Percentiles rank a stretch among this genome's conserved stretches.
Evolutionary conservation across 2,329 filamentous ascomycete species (phyloP).

Genomic region (Cladophialophora carrionii): DNA sequence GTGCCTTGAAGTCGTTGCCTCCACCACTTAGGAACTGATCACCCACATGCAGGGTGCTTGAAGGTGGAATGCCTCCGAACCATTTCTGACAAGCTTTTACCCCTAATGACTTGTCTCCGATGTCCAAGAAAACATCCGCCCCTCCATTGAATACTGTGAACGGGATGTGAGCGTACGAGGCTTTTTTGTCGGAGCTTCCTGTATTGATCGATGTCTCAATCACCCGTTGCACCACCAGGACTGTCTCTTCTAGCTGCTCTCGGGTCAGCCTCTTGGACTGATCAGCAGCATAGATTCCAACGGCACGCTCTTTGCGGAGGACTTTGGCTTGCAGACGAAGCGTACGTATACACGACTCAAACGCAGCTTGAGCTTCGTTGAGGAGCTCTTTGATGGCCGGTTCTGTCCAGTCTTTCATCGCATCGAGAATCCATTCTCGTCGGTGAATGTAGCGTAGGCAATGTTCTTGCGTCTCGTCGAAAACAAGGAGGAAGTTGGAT

Average conservation of each 20-base stretch:
- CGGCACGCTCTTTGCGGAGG: conserved; percentile 84
- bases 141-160: conserved; percentile 99
- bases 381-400: conserved; percentile 77
- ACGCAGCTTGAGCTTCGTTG: conserved; percentile 81
- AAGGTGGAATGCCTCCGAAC: conserved; percentile 64
- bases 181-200: conserved; percentile 37
- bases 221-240: conserved; percentile 89
- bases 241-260: conserved; percentile 92
- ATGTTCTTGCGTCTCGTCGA: conserved; percentile 65
- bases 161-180: conserved; percentile 58
- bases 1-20: conserved; percentile 95
- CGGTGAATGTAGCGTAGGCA: conserved; percentile 67
- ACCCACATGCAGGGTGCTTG: conserved; percentile 88
- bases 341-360: conserved; percentile 77
- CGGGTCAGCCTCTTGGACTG: conserved; percentile 70
- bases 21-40: conserved; percentile 95
- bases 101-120: conserved; percentile 96
- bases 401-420: conserved; percentile 57
- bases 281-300: conserved; percentile 71
- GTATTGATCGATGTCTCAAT: conserved; percentile 73
- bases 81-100: conserved; percentile 90
- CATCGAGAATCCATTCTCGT: conserved; percentile 63
- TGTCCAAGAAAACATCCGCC: conserved; percentile 97
- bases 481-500: conserved; percentile 91
- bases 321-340: conserved; percentile 74